Evolutionary conservation across 352 stramenopile genomes (phyloP).

Genomic region (Phytophthora melonis): DNA sequence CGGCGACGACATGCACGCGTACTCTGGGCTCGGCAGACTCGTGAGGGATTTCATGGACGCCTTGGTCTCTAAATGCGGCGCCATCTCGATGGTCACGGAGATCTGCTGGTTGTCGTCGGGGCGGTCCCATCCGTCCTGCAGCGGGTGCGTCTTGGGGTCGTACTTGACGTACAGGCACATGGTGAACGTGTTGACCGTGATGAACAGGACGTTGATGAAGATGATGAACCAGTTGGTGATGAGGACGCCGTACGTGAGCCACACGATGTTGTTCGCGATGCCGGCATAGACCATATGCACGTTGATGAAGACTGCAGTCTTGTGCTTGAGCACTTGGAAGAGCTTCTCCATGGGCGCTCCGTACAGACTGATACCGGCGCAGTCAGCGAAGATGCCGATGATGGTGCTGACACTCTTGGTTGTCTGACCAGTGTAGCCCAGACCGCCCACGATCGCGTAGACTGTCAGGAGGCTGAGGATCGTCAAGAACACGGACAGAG

Average conservation of each 20-base stretch:
- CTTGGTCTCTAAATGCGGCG: constrained; percentile 17
- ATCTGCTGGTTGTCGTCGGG: constrained; percentile 12
- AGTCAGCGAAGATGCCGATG: constrained; percentile 39
- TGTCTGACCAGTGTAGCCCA: constrained; percentile 45
- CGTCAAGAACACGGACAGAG: constrained; percentile 30
- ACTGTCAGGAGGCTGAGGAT: constrained; percentile 41
- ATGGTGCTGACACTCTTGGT: constrained; percentile 31
- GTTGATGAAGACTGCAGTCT: constrained; percentile 57
- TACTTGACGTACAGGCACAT: constrained; percentile 43
- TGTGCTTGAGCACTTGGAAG: constrained; percentile 50
- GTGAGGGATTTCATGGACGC: constrained; percentile 31
- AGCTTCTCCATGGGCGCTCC: constrained; percentile 51
- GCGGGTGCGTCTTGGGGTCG: constrained; percentile 37
- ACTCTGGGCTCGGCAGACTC: constrained; percentile 32
- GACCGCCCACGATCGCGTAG: constrained; percentile 49
- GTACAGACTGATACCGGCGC: constrained; percentile 51
- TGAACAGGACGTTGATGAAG: constrained; percentile 45
- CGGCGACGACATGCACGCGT: constrained; percentile 25
- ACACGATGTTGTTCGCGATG: constrained; percentile 56
- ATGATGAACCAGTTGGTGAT: constrained; percentile 51
- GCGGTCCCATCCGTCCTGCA: constrained; percentile 24
- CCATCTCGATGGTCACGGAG: constrained; percentile 27
- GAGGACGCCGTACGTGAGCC: constrained; percentile 45
- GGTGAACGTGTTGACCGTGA: constrained; percentile 42
- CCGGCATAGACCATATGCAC: constrained; percentile 60